Conservation (phyloP, 2,329 filamentous ascomycete species). For the Zymoseptoria crescenta region DNA sequence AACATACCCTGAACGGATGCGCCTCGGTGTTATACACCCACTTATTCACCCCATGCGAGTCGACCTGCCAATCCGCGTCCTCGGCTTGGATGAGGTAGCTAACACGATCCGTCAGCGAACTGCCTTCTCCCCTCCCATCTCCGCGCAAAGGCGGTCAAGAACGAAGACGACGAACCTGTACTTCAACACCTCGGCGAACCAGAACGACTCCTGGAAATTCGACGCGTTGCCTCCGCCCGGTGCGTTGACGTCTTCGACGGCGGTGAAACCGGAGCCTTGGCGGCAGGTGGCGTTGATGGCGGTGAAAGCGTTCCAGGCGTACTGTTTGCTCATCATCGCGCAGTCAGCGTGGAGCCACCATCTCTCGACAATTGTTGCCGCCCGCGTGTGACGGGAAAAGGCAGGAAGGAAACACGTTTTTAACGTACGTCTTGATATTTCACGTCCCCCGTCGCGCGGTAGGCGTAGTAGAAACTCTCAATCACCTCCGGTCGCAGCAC, state of each 20-base stretch:
- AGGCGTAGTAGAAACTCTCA: constrained; percentile 21
- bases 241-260: constrained; percentile 12
- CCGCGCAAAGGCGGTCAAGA: too few species aligned
- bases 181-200: constrained; percentile 82
- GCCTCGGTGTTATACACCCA: constrained; percentile 61
- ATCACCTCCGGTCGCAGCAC: constrained; percentile 50
- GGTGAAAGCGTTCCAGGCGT: constrained; percentile 13
- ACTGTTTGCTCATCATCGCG: neutral
- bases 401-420: too few species aligned
- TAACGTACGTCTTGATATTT: constrained; percentile 13
- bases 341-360: neutral
- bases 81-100: constrained; percentile 58
- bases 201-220: constrained; percentile 79
- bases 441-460: constrained; percentile 15
- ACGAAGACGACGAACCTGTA: constrained; percentile 45
- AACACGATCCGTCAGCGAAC: constrained; percentile 29
- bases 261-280: constrained; percentile 11
- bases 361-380: neutral
- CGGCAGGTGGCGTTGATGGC: constrained; percentile 11
- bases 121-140: neutral
- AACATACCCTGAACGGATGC: constrained; percentile 47
- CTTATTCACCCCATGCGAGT: constrained; percentile 41
- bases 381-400: neutral
- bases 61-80: constrained; percentile 46
- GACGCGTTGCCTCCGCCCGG: constrained; percentile 42